A percentile compares a stretch with the other conserved stretches of the same genome.
phyloP scores from a whole-genome alignment of 768 basidiomycete genomes.

The Pulveroboletus sp. region DNA sequence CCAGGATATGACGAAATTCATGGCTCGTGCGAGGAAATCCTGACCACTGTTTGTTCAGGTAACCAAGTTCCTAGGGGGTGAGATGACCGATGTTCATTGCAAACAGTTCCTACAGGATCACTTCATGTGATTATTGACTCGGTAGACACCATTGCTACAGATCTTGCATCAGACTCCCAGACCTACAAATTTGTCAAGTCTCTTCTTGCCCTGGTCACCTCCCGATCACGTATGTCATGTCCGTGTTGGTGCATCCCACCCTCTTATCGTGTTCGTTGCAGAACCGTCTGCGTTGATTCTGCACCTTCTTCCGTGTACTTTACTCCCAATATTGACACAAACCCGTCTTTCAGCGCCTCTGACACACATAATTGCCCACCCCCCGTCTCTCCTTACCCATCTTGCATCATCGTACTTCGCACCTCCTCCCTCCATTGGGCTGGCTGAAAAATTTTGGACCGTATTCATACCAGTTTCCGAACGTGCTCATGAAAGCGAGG shows the following conservation, averaged over 20 bases:
- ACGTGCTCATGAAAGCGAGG: conserved; percentile 55
- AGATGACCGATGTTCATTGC: conserved; percentile 6
- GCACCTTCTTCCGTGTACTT: conserved; percentile 49
- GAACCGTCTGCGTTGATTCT: conserved; percentile 59
- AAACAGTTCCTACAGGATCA: conserved; percentile 42
- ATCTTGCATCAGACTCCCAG: conserved; percentile 52
- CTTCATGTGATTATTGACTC: conserved; percentile 71
- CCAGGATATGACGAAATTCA: conserved; percentile 49
- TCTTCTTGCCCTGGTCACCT: conserved; percentile 42
- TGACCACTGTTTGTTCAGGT: conserved; percentile 41
- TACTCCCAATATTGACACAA: conserved; percentile 55
- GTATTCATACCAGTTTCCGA: conserved; percentile 71
- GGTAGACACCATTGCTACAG: conserved; percentile 59
- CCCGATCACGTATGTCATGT: conserved; percentile 46
- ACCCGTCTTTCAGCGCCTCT: conserved; percentile 65
- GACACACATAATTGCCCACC: conserved; percentile 64
- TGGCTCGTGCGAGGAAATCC: conserved; percentile 37
- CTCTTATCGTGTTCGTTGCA: conserved; percentile 22
- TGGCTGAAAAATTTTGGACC: conserved; percentile 75
- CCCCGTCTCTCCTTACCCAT: conserved; percentile 64
- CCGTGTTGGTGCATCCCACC: not conserved
- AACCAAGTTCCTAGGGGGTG: not conserved
- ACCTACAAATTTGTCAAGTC: conserved; percentile 51
- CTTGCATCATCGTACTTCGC: conserved; percentile 70
- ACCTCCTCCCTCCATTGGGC: conserved; percentile 61